Evolutionary conservation across 129 eudicot genomes (phyloP).

Genomic region (Artemisia argyi): DNA sequence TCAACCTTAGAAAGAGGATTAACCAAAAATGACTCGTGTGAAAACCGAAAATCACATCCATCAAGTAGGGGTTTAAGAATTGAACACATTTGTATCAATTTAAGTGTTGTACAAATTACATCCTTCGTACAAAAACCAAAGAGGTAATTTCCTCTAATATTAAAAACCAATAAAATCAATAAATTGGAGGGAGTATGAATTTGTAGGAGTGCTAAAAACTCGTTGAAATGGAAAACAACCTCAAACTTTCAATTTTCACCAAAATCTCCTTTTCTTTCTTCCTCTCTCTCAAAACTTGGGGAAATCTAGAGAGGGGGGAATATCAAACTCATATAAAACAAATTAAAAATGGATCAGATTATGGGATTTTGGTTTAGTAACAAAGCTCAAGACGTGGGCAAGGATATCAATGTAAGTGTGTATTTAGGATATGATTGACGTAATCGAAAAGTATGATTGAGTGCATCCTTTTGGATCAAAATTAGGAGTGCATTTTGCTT

Average conservation of each 20-base stretch:
- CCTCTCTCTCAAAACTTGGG: constrained; percentile 2
- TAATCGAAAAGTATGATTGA: too few species aligned
- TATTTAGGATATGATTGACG: background rate
- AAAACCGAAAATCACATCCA: too few species aligned
- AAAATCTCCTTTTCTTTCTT: background rate
- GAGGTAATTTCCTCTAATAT: background rate
- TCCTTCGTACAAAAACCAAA: background rate
- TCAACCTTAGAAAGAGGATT: too few species aligned
- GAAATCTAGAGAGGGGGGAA: constrained; percentile 6
- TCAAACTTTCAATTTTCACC: background rate
- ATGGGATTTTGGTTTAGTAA: constrained; percentile 28
- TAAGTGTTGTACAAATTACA: too few species aligned
- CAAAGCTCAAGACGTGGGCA: constrained; percentile 9
- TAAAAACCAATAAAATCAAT: background rate
- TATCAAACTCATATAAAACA: background rate
- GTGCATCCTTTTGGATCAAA: too few species aligned
- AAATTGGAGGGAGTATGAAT: background rate
- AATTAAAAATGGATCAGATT: background rate
- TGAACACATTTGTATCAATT: too few species aligned
- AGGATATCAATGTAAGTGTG: constrained; percentile 11
- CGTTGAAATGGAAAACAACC: background rate
- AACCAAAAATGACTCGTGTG: too few species aligned
- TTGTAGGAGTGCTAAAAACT: background rate
- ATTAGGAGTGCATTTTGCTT: background rate
- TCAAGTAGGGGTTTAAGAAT: too few species aligned